These are phyloP conservation scores for Kalanchoe fedtschenkoi DNA, from an alignment of 164 flowering plant species.

Conservation along the genomic window DNA sequence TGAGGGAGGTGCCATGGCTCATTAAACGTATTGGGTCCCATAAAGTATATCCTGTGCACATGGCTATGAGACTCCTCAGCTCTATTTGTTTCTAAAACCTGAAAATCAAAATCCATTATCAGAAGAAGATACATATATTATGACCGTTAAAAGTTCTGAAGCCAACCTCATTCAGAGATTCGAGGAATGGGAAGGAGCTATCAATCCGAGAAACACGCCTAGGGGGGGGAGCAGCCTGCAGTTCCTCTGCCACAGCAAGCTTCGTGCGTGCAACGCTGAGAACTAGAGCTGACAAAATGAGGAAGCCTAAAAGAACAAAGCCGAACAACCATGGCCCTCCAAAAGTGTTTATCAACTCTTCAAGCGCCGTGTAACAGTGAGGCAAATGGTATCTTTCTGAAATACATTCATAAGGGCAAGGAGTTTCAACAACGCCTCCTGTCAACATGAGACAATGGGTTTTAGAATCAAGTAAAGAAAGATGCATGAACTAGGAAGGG, in stretches of 20 bases:
- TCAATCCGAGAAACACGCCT: constrained; percentile 69
- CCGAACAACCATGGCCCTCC: constrained; percentile 98
- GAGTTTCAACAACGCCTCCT: constrained; percentile 83
- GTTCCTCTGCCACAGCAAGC: constrained; percentile 65
- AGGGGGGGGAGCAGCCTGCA: constrained; percentile 54
- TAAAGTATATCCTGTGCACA: constrained; percentile 82
- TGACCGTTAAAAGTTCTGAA: constrained; percentile 1
- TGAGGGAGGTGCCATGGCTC: constrained; percentile 95
- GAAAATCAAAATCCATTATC: constrained; percentile 7
- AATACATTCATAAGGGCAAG: constrained; percentile 87
- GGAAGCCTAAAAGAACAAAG: constrained; percentile 60
- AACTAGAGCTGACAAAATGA: constrained; percentile 72
- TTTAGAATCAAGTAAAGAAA: constrained; percentile 3
- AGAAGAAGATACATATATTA: neutral
- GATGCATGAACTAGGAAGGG: neutral
- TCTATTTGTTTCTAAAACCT: constrained; percentile 90
- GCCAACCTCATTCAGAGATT: constrained; percentile 84
- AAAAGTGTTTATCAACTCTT: constrained; percentile 83
- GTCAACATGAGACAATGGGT: constrained; percentile 10
- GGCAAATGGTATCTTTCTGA: constrained; percentile 95
- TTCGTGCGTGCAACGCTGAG: constrained; percentile 92
- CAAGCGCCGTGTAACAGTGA: constrained; percentile 81
- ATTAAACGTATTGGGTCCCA: constrained; percentile 86
- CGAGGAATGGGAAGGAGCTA: constrained; percentile 87
- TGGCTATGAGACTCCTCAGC: constrained; percentile 82